Evolutionary conservation across 306 rosid species (phyloP), one percentile per base, ranked within the genome.

Genomic region (Dicorynia guianensis): DNA sequence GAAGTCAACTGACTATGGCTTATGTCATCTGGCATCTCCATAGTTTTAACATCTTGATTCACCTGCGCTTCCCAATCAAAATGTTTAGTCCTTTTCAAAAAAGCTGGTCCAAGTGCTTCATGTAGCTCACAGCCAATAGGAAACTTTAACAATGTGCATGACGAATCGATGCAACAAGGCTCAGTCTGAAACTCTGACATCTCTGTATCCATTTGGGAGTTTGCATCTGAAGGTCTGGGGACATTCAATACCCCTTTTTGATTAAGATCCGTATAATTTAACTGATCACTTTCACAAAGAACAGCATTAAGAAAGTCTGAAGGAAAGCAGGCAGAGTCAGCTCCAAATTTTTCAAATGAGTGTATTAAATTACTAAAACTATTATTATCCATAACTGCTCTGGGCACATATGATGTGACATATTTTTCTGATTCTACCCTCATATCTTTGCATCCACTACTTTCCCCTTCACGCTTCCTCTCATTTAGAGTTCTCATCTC

Each of bases 71-170:
- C 68, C 85, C 67, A 85, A 68, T 84, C 90, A 76, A 80, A 84
- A 76, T 76, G 78, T 53, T 76, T 76, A 66, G 83, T 83, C 74
- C 79, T 85, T 84, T 75, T 85, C 59, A 78, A 66, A 88, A 91
- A 93, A 74, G 85, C 87, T 35, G 97, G 94, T 74, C 99, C 99
- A 65, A 96, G 97, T 40, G 89, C 99, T 90, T 96, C 98, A 54
- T 89, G 93, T 53, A 96, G 91, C 85, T 96, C 99, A 78, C 87
- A 92, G 52, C 96, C 99, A 83, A 96, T 96, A 84, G 98, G 98
- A 80, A 96, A 92, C 70, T 89, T 81, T 81, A 87, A 70, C 33
- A 87, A 81, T 53, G 81, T 11, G 56, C 74, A 43, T 13, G 87
- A 85, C 47, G 76, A 64, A 82, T 84, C 87, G 84, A 62, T 30